Evolutionary conservation across 371 early-diverging fungal species (phyloP), one percentile per base, ranked within the genome.

Genomic region (Synchytrium microbalum): DNA sequence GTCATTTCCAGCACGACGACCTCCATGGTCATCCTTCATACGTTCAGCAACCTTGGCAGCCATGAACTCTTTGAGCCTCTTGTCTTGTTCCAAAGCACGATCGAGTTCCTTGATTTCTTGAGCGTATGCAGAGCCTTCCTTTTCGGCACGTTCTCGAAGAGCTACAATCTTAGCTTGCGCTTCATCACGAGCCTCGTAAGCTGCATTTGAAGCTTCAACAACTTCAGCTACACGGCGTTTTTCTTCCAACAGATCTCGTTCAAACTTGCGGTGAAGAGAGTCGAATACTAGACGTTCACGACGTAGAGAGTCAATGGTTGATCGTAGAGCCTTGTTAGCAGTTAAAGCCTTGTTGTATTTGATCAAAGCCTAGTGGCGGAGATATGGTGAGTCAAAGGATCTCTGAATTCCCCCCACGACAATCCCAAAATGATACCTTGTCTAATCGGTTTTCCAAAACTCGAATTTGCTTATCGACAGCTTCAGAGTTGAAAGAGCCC

Each of bases 61-160:
- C 79, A 83, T 78, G 59, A 83, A 83, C 31, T 80, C 76, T 58
- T 79, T 81, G 52, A 83, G 65, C 57, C 69, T 66, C 26, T 79
- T 67, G 58, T 83, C 84, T 56, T 83, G 84, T 66, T 83, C 84
- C 46, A 81, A 65, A 1, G 72, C 67, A 23, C 84, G 69, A 60
- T 81, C 81, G 0, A 82, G 73, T 59, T 83, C 84, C 64, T 82
- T 81, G 58, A 83, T 77, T 66, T 83, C 84, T 54, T 81, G 82
- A 51, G 79, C 72, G 61, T 79, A 83, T 8, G 79, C 73, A 68
- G 80, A 79, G 62, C 77, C 74, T 64, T 83, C 84, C 55, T 83
- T 83, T 28, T 83, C 84, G 0, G 81, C 76, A 61, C 80, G 80
- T 68, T 83, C 84, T 3, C 77, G 56, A 32, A 81, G 64, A 0